Conservation (phyloP, 345 rosid species). For the Lepidium aucheri region DNA sequence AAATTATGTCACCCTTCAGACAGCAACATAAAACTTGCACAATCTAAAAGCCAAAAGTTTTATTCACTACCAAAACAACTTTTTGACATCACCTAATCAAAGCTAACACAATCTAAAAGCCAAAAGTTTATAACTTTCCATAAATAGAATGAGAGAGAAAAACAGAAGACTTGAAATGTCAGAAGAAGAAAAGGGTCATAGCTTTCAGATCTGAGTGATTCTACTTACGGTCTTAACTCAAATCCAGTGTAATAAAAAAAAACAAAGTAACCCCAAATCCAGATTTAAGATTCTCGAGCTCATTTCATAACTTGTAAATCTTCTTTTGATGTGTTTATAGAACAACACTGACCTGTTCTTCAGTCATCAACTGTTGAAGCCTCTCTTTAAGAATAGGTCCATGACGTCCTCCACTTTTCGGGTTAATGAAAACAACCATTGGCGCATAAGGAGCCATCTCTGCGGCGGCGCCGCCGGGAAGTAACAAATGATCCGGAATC, state of each 20-base stretch:
- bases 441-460: conserved; percentile 55
- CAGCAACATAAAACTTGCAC: too few relatives aligned
- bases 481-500: conserved; percentile 19
- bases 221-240: not conserved
- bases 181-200: not conserved
- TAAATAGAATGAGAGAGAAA: not conserved
- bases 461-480: conserved; percentile 9
- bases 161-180: not conserved
- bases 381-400: conserved; percentile 76
- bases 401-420: conserved; percentile 82
- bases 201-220: not conserved
- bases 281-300: not conserved
- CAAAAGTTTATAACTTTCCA: not conserved
- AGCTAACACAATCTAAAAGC: not conserved
- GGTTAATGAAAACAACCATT: conserved; percentile 73
- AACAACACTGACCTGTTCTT: conserved; percentile 54
- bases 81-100: not conserved
- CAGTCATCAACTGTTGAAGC: conserved; percentile 66
- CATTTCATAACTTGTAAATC: not conserved
- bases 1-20: not conserved
- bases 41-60: too few relatives aligned
- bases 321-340: too few relatives aligned
- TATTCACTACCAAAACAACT: not conserved
- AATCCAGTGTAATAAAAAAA: not conserved
- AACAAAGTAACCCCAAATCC: not conserved